These are phyloP conservation scores for Sechiopsis laciniata DNA, from an alignment of 306 rosid species.

Conservation along the genomic window DNA sequence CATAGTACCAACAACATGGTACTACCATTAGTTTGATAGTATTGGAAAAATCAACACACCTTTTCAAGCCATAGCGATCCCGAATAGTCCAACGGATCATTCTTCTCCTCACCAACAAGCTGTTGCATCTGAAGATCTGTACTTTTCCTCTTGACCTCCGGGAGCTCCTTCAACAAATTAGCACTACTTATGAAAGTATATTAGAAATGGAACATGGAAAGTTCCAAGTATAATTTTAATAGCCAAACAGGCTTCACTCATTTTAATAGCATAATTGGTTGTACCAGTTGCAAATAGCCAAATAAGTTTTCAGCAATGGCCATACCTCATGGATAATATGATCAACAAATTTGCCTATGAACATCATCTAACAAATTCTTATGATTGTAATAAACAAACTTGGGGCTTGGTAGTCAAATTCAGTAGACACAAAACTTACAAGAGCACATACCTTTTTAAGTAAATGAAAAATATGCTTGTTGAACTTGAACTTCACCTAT, in stretches of 20 bases:
- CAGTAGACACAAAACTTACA: not conserved
- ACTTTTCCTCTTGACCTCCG: constrained; percentile 67
- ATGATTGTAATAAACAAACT: not conserved
- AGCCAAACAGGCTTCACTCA: not conserved
- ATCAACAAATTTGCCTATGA: not conserved
- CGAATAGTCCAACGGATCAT: constrained; percentile 76
- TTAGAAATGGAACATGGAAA: constrained; percentile 20
- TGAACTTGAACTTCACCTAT: too few relatives aligned
- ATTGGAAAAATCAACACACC: constrained; percentile 34
- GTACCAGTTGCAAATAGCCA: not conserved
- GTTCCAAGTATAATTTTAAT: not conserved
- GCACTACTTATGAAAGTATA: constrained; percentile 19
- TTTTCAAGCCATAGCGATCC: constrained; percentile 83
- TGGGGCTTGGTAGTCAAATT: not conserved
- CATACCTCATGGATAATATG: not conserved
- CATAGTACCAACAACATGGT: too few relatives aligned
- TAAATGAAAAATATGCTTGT: too few relatives aligned
- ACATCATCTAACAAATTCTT: not conserved
- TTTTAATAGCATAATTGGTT: not conserved
- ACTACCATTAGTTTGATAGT: too few relatives aligned
- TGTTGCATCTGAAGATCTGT: constrained; percentile 88
- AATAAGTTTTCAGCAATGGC: not conserved
- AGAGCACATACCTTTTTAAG: too few relatives aligned
- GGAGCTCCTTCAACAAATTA: constrained; percentile 56
- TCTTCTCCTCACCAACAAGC: constrained; percentile 89